Conservation (phyloP, 2,329 filamentous ascomycete species). For the Microdochium nivale region DNA sequence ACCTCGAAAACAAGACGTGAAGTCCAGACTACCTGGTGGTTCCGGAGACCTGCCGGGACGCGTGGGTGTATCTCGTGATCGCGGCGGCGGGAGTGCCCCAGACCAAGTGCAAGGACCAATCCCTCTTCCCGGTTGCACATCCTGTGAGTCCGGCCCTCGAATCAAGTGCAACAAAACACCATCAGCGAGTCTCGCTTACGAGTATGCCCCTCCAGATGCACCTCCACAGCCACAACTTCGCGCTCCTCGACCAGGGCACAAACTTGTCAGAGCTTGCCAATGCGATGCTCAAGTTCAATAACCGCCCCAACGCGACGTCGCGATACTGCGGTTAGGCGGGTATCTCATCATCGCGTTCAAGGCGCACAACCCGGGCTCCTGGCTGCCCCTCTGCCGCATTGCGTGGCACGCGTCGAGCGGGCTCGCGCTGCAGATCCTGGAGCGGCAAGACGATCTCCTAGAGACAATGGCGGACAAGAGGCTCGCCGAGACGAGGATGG, state of each 20-base stretch:
- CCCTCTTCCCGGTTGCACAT: conserved; percentile 9
- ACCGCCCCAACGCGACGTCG: conserved; percentile 5
- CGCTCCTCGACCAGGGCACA: conserved; percentile 25
- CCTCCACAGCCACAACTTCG: conserved; percentile 43
- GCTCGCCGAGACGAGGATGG: conserved; percentile 4
- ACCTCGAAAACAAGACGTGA: conserved; percentile 5
- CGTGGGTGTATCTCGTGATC: conserved; percentile 11
- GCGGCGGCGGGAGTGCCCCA: conserved; percentile 1
- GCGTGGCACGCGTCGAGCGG: conserved; percentile 16
- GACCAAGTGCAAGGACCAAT: conserved; percentile 12
- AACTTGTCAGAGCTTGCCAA: conserved; percentile 2
- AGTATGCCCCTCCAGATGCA: conserved; percentile 40
- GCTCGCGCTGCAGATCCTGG: conserved; percentile 15
- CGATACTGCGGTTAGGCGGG: not conserved
- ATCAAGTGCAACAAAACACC: too few species aligned
- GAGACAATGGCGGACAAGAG: conserved; percentile 1
- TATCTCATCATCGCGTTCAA: conserved; percentile 1
- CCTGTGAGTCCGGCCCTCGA: conserved; percentile 10
- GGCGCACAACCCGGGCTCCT: conserved; percentile 3
- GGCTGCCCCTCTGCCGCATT: conserved; percentile 18
- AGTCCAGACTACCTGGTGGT: conserved; percentile 11
- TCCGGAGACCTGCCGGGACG: conserved; percentile 7
- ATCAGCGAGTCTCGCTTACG: too few species aligned
- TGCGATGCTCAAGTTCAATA: conserved; percentile 5
- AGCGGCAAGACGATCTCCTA: conserved; percentile 5